Evolutionary conservation across 768 basidiomycete species (phyloP), one percentile per base, ranked within the genome.

Genomic region (Kwoniella mangroviensis): DNA sequence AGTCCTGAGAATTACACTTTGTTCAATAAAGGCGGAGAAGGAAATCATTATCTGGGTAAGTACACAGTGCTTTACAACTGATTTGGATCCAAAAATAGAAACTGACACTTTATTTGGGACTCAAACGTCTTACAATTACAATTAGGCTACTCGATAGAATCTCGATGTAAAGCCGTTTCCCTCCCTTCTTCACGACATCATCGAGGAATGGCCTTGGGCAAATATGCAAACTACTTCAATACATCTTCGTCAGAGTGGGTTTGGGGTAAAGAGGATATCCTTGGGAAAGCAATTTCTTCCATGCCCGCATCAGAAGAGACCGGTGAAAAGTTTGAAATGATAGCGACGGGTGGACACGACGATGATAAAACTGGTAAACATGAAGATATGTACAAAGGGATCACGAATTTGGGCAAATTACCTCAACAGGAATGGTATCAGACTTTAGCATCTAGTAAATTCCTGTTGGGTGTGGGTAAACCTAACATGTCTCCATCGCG

Each of bases 61-160:
- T 65, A 52, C 4, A 41, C 15, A 22, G n/a, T 26, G 4, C 26
- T 26, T 2, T 26, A 26, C 26, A 26, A 26, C 26, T 26, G 43
- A 45, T 55, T 24, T 24, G 7, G 34, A 54, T n/a, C 24, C n/a
- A 34, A 4, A 26, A 26, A 26, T n/a, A 4, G 45, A 54, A 12
- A 28, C 41, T 26, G 19, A 52, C 21, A 17, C 22, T 52, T 34
- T 45, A 43, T 54, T 17, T 43, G 63, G 17, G 54, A 15, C 11
- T 63, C n/a, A n/a, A n/a, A n/a, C n/a, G n/a, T 4, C 61, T 43
- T 7, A 43, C 42, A 6, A 43, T 61, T 12, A 56, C 3, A 40
- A 40, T 13, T 53, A 63, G 73, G 74, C 24, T 75, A 75, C 34
- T 75, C 74, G 6, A 68, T 75, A 11, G 74, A 75, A 63, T 45